Conservation (phyloP, 192 early-diverging fungal genomes). For the Spizellomyces sp. region DNA sequence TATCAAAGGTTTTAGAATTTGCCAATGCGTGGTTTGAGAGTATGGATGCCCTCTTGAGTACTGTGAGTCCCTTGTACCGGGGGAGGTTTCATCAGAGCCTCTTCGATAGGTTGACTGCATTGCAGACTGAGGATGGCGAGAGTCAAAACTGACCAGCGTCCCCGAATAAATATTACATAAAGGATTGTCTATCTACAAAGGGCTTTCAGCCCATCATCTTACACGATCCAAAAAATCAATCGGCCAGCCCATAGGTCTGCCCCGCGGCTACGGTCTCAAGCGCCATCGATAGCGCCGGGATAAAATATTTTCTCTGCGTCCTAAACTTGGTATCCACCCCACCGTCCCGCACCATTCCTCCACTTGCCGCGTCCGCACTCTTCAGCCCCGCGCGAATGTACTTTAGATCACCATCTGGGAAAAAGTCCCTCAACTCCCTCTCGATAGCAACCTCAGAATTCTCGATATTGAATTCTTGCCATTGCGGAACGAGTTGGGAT, state of each 20-base stretch:
- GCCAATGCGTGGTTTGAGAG: conserved; percentile 17
- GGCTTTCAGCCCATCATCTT: background rate
- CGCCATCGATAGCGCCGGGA: conserved; percentile 26
- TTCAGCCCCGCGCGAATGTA: conserved; percentile 35
- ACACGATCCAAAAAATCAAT: conserved; percentile 14
- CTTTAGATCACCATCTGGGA: conserved; percentile 22
- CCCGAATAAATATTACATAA: background rate
- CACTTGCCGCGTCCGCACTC: background rate
- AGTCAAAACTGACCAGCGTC: conserved; percentile 1
- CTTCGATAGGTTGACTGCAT: background rate
- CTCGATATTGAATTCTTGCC: conserved; percentile 22
- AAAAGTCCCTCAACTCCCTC: conserved; percentile 24
- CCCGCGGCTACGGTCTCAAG: conserved; percentile 30
- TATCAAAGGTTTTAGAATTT: background rate
- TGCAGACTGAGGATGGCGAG: background rate
- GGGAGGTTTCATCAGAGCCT: background rate
- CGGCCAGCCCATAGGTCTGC: conserved; percentile 22
- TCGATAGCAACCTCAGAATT: conserved; percentile 11
- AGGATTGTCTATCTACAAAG: background rate
- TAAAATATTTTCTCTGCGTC: conserved; percentile 37
- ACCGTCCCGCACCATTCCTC: background rate
- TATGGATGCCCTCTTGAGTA: conserved; percentile 34
- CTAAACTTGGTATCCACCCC: conserved; percentile 8
- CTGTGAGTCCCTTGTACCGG: conserved; percentile 35
- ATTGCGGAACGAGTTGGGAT: conserved; percentile 6